These are phyloP conservation scores for Quercus tomentella DNA, from an alignment of 331 rosid species.

Conservation along the genomic window DNA sequence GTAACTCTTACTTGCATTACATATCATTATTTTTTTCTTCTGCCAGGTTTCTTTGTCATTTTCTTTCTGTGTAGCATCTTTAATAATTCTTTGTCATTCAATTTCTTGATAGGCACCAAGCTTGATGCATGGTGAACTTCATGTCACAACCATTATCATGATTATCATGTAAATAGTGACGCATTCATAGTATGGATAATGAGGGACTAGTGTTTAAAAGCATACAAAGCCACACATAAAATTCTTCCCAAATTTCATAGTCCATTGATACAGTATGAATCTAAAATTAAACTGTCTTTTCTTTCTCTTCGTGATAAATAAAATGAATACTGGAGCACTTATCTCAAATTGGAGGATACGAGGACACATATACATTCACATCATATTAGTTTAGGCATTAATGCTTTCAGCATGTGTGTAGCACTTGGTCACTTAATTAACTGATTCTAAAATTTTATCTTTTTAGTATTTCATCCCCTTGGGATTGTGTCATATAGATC, in stretches of 20 bases:
- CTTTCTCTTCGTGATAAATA: not conserved
- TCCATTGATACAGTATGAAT: not conserved
- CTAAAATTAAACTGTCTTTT: not conserved
- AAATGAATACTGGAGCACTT: not conserved
- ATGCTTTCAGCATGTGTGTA: too few species aligned
- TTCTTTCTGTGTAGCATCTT: not conserved
- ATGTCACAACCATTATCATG: not conserved
- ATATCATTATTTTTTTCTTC: not conserved
- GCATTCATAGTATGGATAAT: not conserved
- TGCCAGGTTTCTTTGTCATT: not conserved
- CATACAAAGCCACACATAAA: not conserved
- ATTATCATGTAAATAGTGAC: not conserved
- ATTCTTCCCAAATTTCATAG: not conserved
- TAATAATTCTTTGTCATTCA: not conserved
- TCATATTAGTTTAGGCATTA: not conserved
- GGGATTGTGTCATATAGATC: not conserved
- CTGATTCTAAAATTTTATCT: not conserved
- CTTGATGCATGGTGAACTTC: not conserved
- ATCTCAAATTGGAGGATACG: not conserved
- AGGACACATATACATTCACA: not conserved
- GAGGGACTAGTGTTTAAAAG: not conserved
- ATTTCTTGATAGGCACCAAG: not conserved
- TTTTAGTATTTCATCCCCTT: not conserved
- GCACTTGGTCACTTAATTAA: not conserved
- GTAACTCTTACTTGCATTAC: not conserved